phyloP scores from a whole-genome alignment of 768 basidiomycete genomes.

The Suillus plorans region DNA sequence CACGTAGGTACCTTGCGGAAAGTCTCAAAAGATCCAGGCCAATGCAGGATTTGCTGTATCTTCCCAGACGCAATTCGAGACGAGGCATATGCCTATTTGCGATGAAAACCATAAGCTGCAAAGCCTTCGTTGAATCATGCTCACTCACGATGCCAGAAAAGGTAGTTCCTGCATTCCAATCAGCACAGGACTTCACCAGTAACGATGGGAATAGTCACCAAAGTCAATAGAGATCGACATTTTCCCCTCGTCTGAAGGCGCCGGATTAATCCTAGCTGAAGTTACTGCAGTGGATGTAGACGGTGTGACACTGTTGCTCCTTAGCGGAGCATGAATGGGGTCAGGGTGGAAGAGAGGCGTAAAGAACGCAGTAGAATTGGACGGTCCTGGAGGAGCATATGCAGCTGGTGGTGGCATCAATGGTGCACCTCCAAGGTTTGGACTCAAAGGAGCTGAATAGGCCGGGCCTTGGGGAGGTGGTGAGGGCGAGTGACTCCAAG shows the following conservation, averaged over 20 bases:
- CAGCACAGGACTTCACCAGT: not conserved
- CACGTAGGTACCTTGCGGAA: constrained; percentile 89
- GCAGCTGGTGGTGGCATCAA: not conserved
- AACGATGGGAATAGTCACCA: constrained; percentile 43
- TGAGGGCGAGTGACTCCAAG: constrained; percentile 35
- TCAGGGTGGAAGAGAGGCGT: constrained; percentile 29
- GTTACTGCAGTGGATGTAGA: constrained; percentile 13
- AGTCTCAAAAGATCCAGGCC: constrained; percentile 85
- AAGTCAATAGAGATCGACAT: constrained; percentile 84
- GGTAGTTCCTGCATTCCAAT: constrained; percentile 61
- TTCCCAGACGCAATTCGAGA: constrained; percentile 77
- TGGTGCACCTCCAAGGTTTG: not conserved
- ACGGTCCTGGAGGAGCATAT: constrained; percentile 1
- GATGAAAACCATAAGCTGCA: constrained; percentile 10
- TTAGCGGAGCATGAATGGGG: constrained; percentile 23
- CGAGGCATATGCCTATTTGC: constrained; percentile 74
- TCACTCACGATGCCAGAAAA: constrained; percentile 81
- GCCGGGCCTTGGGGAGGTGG: constrained; percentile 20
- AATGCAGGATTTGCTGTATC: constrained; percentile 81
- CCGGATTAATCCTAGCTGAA: constrained; percentile 20
- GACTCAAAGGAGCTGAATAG: constrained; percentile 1
- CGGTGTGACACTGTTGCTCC: constrained; percentile 23
- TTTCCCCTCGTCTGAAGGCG: constrained; percentile 62
- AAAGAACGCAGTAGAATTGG: not conserved
- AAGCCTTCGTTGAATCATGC: not conserved